These are phyloP conservation scores for Solanum bulbocastanum DNA, from an alignment of 257 asterid species.

Conservation along the genomic window DNA sequence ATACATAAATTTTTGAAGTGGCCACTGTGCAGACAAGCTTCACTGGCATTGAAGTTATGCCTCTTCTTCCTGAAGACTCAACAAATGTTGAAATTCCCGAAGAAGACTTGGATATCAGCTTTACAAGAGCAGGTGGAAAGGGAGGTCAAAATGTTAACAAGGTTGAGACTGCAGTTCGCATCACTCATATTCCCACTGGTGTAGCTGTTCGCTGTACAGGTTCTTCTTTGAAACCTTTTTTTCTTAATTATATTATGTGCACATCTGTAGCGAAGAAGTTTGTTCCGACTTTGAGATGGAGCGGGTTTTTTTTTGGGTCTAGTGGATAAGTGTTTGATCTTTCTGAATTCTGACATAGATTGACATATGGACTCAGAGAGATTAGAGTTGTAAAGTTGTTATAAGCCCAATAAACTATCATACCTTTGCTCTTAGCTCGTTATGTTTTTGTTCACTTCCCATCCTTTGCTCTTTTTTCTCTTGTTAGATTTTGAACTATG, in stretches of 20 bases:
- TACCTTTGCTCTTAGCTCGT: not conserved
- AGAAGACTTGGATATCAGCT: constrained; percentile 80
- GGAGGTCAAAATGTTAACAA: constrained; percentile 98
- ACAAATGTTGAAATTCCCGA: constrained; percentile 79
- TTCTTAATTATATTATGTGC: not conserved
- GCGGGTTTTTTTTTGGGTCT: not conserved
- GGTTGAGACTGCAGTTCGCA: constrained; percentile 94
- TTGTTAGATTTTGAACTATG: not conserved
- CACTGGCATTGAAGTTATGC: constrained; percentile 96
- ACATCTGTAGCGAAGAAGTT: not conserved
- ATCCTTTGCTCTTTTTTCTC: not conserved
- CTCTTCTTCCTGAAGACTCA: constrained; percentile 89
- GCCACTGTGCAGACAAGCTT: constrained; percentile 71
- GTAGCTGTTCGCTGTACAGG: constrained; percentile 91
- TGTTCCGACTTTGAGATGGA: not conserved
- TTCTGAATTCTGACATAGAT: not conserved
- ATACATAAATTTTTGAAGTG: not conserved
- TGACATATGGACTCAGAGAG: not conserved
- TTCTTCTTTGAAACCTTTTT: constrained; percentile 14
- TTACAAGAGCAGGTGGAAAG: constrained; percentile 88
- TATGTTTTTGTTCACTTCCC: not conserved
- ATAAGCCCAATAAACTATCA: not conserved
- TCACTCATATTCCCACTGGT: constrained; percentile 91
- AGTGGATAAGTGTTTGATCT: not conserved
- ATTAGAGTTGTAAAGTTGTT: not conserved